Base-by-base conservation (phyloP, 306 rosid species). In the Fagus sylvatica region DNA sequence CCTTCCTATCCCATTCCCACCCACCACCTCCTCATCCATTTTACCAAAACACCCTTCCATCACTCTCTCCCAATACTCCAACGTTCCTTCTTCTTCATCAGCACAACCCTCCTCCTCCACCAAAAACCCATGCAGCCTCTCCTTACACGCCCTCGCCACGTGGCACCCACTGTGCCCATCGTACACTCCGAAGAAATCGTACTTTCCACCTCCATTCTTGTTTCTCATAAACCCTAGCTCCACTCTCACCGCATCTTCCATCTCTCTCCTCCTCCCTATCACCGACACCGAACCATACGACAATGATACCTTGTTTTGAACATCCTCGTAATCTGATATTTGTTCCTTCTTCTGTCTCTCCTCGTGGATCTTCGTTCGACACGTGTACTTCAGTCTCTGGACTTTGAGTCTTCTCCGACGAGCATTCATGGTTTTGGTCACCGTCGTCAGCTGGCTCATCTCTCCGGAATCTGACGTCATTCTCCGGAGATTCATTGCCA, bases 121-220 rank as follows among this genome's bases (percentile, higher is more conserved):
- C 84, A 92, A 77, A 43, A 92, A 39, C 76, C 68, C 79, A 53
- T 88, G 87, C n/a, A 92, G 9, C 68, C 97, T 73, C 61, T 88
- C 89, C 16, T 81, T 76, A 79, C 98, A 94, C 51, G 82, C 84
- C 67, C 49, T 73, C 66, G 97, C 97, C 78, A 92, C 94, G 79
- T 83, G 87, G 3, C 85, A 19, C 16, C 97, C 98, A 4, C 97
- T 93, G 76, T 94, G 98, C 6, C 98, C 98, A 11, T 94, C 98
- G 49, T 85, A 94, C 22, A 94, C 97, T 3, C 87, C 95, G 36
- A 81, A 94, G 72, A 90, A 94, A 66, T 94, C 90, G 62, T 70
- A 88, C 82, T 75, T 89, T 42, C 28, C 39, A 4, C 41, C 17
- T 3, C 71, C 78, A 2, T 28, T 71, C 2, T 69, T 78, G 75